Percentiles rank a stretch among this genome's conserved stretches.
phyloP scores from a whole-genome alignment of 2,329 filamentous ascomycete genomes.

The Calonectria hawksworthii region DNA sequence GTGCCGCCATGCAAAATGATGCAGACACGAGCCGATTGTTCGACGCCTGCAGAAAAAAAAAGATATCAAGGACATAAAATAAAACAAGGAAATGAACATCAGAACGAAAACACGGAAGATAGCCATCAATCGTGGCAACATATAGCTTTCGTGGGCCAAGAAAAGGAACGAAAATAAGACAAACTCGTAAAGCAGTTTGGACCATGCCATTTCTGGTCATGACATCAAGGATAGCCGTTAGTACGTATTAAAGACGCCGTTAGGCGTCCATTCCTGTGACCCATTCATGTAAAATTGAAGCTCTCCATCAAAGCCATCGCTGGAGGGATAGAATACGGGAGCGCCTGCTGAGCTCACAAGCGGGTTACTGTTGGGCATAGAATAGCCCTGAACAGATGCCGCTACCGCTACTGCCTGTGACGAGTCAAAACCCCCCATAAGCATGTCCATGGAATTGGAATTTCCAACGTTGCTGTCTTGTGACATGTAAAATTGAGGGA shows the following conservation, averaged over 20 bases:
- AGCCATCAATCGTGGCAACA: not conserved
- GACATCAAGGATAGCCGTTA: conserved; percentile 11
- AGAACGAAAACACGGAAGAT: not conserved
- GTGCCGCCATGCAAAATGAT: conserved; percentile 15
- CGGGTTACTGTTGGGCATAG: conserved; percentile 27
- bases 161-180: not conserved
- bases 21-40: not conserved
- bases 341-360: not conserved
- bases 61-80: not conserved
- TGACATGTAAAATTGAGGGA: conserved; percentile 30
- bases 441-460: conserved; percentile 51
- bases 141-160: not conserved
- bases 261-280: conserved; percentile 42
- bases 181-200: not conserved
- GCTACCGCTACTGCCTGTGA: conserved; percentile 33
- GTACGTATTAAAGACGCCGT: conserved; percentile 41
- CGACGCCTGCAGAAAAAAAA: not conserved
- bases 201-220: not conserved
- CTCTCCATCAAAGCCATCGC: conserved; percentile 63
- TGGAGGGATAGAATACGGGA: conserved; percentile 44
- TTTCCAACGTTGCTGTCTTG: conserved; percentile 13
- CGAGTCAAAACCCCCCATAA: conserved; percentile 58
- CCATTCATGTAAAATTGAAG: conserved; percentile 61
- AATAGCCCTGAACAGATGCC: conserved; percentile 33
- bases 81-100: not conserved